Percentiles rank a stretch among this genome's conserved stretches.
These are phyloP conservation scores for Gracilaria domingensis DNA, from an alignment of 23 red algal species.

Conservation along the genomic window DNA sequence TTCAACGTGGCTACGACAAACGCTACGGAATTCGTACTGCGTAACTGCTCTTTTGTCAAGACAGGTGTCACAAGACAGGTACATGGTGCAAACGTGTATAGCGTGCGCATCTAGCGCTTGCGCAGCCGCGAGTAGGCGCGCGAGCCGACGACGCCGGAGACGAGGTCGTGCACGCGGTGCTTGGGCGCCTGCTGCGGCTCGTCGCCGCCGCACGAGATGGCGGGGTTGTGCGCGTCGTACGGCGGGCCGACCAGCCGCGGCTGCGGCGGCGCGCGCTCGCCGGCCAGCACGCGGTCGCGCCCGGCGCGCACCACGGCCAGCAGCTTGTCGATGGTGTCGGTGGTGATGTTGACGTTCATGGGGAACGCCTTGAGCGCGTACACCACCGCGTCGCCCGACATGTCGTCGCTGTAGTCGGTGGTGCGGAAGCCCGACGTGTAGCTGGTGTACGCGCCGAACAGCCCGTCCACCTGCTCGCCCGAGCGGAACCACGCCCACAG, in stretches of 20 bases:
- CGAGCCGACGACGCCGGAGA: background rate
- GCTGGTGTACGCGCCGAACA: slow-evolving; percentile 36
- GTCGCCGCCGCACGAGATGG: background rate
- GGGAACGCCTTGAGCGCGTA: slow-evolving; percentile 67
- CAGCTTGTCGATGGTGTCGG: slow-evolving; percentile 32
- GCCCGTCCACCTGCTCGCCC: slow-evolving; percentile 39
- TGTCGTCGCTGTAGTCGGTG: slow-evolving; percentile 61
- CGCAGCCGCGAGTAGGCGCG: background rate
- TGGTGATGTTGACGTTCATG: slow-evolving; percentile 65
- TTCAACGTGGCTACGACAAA: no score
- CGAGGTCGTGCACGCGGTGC: slow-evolving; percentile 10
- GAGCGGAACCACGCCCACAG: slow-evolving; percentile 42
- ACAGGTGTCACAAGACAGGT: no score
- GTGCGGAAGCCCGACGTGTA: slow-evolving; percentile 63
- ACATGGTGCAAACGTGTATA: no score
- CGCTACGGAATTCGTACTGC: no score
- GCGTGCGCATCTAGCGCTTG: background rate
- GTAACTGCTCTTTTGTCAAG: no score
- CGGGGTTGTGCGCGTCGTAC: background rate
- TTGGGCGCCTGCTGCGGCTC: background rate
- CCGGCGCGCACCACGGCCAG: slow-evolving; percentile 8
- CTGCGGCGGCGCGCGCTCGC: background rate
- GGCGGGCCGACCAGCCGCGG: background rate
- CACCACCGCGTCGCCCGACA: slow-evolving; percentile 15
- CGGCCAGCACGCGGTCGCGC: background rate